These are phyloP conservation scores for Selenicereus undatus DNA, from an alignment of 148 eudicot species.

Conservation along the genomic window DNA sequence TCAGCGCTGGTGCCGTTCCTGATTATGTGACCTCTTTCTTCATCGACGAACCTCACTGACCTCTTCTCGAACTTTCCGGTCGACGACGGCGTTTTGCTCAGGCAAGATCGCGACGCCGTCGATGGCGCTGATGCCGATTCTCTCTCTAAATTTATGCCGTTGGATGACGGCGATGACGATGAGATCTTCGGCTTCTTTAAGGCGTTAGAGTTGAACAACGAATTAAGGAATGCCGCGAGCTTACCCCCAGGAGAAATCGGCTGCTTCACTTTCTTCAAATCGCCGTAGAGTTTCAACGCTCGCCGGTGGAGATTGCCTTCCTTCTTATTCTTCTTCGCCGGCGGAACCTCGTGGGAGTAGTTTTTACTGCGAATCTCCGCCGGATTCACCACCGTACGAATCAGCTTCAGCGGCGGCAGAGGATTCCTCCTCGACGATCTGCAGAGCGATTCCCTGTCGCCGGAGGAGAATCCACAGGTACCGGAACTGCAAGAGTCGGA, in stretches of 20 bases:
- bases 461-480: slow-evolving; percentile 25
- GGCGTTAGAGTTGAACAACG: slow-evolving; percentile 46
- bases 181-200: slow-evolving; percentile 42
- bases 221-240: slow-evolving; percentile 64
- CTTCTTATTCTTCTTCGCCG: slow-evolving; percentile 20
- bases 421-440: slow-evolving; percentile 13
- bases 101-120: slow-evolving; percentile 36
- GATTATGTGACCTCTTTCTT: not conserved
- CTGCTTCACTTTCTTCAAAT: slow-evolving; percentile 73
- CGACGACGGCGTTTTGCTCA: slow-evolving; percentile 39
- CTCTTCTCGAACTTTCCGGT: slow-evolving; percentile 27
- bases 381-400: slow-evolving; percentile 12
- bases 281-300: slow-evolving; percentile 79
- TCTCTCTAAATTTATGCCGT: not conserved
- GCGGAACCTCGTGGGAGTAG: slow-evolving; percentile 33
- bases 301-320: slow-evolving; percentile 23
- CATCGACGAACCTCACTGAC: slow-evolving; percentile 31
- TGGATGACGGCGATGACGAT: slow-evolving; percentile 15
- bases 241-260: slow-evolving; percentile 87
- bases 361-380: slow-evolving; percentile 32
- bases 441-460: slow-evolving; percentile 24
- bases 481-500: slow-evolving; percentile 33
- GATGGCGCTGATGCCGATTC: not conserved
- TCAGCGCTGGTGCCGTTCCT: not conserved
- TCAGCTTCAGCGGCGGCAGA: slow-evolving; percentile 21